Conservation (phyloP, 257 asterid species). For the Jaltomata sinuosa region DNA sequence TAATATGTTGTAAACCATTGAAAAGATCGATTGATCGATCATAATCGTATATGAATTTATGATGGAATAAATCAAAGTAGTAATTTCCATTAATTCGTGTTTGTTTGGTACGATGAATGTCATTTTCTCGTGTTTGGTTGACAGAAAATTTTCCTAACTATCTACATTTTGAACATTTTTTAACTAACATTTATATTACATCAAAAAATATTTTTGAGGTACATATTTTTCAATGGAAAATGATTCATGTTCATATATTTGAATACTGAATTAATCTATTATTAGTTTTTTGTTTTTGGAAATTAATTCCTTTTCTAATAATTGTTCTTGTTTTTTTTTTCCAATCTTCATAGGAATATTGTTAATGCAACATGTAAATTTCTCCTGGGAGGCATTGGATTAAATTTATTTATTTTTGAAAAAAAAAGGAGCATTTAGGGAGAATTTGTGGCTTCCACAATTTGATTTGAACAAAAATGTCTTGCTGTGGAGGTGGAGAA, state of each 20-base stretch:
- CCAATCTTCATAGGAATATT: neutral
- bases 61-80: neutral
- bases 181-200: too few relatives aligned
- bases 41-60: neutral
- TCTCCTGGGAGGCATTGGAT: neutral
- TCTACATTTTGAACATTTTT: too few relatives aligned
- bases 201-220: neutral
- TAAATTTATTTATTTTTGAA: neutral
- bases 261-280: neutral
- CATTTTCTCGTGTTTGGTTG: neutral
- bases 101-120: neutral
- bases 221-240: too few relatives aligned
- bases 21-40: neutral
- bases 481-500: constrained; percentile 85
- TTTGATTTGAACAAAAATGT: constrained; percentile 27
- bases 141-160: too few relatives aligned
- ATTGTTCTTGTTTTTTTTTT: neutral
- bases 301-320: neutral
- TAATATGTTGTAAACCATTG: neutral
- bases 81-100: neutral
- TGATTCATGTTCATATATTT: neutral
- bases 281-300: neutral
- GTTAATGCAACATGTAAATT: neutral
- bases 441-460: constrained; percentile 6
- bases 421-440: neutral